phyloP scores from a whole-genome alignment of 352 stramenopile genomes.

The Elongisporangium anandrum region DNA sequence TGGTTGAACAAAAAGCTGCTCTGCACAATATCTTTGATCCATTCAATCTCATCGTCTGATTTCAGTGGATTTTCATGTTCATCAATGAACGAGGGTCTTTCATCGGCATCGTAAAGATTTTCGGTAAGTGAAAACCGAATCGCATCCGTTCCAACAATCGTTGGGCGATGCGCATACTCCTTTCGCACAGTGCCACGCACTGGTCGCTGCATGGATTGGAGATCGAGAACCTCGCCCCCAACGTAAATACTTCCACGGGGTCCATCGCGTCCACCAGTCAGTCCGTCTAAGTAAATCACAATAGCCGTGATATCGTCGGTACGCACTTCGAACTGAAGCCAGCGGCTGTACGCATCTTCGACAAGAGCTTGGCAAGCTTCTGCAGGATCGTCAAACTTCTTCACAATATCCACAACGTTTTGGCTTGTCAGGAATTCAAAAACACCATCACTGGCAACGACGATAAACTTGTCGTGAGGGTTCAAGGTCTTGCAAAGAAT shows the following conservation, averaged over 20 bases:
- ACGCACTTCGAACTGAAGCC: slow-evolving; percentile 92
- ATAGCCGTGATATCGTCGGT: slow-evolving; percentile 95
- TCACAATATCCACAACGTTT: slow-evolving; percentile 90
- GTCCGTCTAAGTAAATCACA: slow-evolving; percentile 78
- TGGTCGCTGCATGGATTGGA: slow-evolving; percentile 83
- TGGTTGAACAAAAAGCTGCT: slow-evolving; percentile 93
- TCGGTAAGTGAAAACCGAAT: slow-evolving; percentile 77
- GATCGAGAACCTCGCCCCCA: slow-evolving; percentile 70
- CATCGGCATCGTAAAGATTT: slow-evolving; percentile 20
- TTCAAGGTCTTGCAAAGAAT: slow-evolving; percentile 89
- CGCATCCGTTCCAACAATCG: slow-evolving; percentile 81
- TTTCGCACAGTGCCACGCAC: slow-evolving; percentile 63
- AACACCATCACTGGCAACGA: slow-evolving; percentile 92
- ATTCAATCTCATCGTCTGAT: slow-evolving; percentile 71
- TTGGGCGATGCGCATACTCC: slow-evolving; percentile 63
- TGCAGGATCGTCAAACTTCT: slow-evolving; percentile 79
- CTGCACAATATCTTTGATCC: slow-evolving; percentile 87
- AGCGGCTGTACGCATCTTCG: slow-evolving; percentile 91
- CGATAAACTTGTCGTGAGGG: slow-evolving; percentile 88
- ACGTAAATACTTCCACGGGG: slow-evolving; percentile 81
- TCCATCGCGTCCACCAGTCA: slow-evolving; percentile 47
- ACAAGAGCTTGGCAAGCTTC: slow-evolving; percentile 88
- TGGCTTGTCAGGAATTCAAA: slow-evolving; percentile 96
- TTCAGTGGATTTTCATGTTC: slow-evolving; percentile 37
- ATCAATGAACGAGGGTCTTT: slow-evolving; percentile 28